Evolutionary conservation across 495 filamentous ascomycete genomes (phyloP).

Genomic region (Talaromyces liani): DNA sequence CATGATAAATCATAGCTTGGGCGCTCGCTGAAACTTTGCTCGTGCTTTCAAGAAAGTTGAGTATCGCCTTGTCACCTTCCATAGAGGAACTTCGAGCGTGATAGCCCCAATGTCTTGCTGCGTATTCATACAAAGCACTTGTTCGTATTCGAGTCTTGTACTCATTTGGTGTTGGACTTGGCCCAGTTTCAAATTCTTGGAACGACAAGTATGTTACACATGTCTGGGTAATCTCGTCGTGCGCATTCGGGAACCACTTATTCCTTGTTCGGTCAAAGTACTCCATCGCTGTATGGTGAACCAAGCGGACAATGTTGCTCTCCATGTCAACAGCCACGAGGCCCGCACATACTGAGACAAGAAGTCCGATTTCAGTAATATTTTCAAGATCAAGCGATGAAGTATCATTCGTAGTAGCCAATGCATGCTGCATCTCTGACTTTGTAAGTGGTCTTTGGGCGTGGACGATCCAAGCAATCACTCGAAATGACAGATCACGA

Average conservation of each 20-base stretch:
- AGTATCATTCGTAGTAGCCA: slow-evolving; percentile 27
- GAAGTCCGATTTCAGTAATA: slow-evolving; percentile 23
- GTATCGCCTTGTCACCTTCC: background rate
- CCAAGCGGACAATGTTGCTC: slow-evolving; percentile 40
- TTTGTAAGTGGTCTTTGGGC: slow-evolving; percentile 29
- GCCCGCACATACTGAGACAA: slow-evolving; percentile 38
- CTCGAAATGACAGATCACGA: slow-evolving; percentile 23
- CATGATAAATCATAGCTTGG: slow-evolving; percentile 13
- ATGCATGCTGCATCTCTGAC: slow-evolving; percentile 38
- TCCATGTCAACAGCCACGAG: slow-evolving; percentile 39
- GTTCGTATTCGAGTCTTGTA: slow-evolving; percentile 6
- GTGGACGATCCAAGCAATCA: slow-evolving; percentile 39
- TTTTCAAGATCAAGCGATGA: slow-evolving; percentile 29
- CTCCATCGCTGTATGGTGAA: slow-evolving; percentile 48
- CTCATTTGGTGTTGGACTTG: slow-evolving; percentile 7
- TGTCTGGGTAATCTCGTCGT: slow-evolving; percentile 11
- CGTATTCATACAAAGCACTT: slow-evolving; percentile 35
- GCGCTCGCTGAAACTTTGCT: slow-evolving; percentile 10
- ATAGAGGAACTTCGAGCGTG: slow-evolving; percentile 12
- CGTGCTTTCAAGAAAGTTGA: slow-evolving; percentile 11
- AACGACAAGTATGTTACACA: slow-evolving; percentile 20
- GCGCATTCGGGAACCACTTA: slow-evolving; percentile 12
- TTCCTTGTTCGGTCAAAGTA: slow-evolving; percentile 28
- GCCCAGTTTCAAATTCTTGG: slow-evolving; percentile 12
- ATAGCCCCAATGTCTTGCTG: slow-evolving; percentile 35